Conservation (phyloP, 2,329 filamentous ascomycete genomes). For the Cladosporium sp. region DNA sequence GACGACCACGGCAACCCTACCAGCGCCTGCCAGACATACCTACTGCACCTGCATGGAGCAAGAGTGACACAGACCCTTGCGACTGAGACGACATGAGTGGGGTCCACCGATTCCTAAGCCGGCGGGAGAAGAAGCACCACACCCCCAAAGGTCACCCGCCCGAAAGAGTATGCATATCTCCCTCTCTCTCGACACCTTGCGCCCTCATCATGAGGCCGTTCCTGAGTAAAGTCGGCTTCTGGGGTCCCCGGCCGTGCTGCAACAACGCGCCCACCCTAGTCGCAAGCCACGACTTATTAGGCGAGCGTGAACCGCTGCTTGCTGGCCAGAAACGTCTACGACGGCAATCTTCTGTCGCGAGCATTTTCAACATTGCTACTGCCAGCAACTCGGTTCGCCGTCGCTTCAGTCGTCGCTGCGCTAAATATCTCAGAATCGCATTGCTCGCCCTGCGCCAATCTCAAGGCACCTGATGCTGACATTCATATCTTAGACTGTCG, state of each 20-base stretch:
- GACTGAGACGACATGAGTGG: constrained; percentile 39
- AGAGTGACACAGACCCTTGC: neutral
- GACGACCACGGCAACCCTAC: neutral
- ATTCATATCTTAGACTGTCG: neutral
- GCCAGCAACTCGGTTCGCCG: neutral
- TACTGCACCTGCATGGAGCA: constrained; percentile 3
- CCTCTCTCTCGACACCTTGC: neutral
- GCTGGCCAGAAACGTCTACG: constrained; percentile 1
- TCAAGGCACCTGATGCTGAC: neutral
- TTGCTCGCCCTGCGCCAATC: neutral
- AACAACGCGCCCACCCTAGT: neutral
- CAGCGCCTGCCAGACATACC: neutral
- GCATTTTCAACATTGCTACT: constrained; percentile 2
- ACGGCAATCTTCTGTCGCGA: neutral
- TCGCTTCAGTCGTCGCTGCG: neutral
- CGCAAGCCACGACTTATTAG: neutral
- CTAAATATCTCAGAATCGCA: constrained; percentile 2
- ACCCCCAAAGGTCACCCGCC: constrained; percentile 19
- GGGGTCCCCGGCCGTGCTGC: neutral
- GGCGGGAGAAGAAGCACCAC: constrained; percentile 55
- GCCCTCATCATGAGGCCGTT: neutral
- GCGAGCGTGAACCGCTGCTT: constrained; percentile 3
- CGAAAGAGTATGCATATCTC: constrained; percentile 15
- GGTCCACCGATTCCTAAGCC: constrained; percentile 64
- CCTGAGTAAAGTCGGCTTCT: neutral